Evolutionary conservation across 441 rosid species (phyloP), one percentile per base, ranked within the genome.

Genomic region (Corymbia calophylla): DNA sequence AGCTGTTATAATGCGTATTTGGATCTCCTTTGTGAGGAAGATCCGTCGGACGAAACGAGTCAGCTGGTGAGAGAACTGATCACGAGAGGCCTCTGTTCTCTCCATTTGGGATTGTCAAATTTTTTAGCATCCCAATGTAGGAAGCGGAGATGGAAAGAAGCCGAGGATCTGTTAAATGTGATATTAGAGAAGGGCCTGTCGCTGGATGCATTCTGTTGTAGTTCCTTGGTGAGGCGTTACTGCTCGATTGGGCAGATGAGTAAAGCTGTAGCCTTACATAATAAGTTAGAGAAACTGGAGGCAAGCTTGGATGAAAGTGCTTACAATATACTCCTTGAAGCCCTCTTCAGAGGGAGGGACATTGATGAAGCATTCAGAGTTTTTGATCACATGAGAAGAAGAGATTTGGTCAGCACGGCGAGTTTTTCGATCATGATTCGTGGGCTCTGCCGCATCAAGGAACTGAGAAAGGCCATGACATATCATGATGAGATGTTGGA

Each of bases 401-500:
- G 92, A 68, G 77, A 89, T 21, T 70, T 92, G 82, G 88, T 93
- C 29, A 89, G 92, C 53, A 93, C 95, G 60, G 88, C 77, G 88
- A 95, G 96, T 91, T 96, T 95, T 88, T 66, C 68, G 3, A 91
- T 92, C 68, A 91, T 94, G 93, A 93, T 97, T 84, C 90, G 92
- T 5, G 95, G 94, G 87, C 91, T 96, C 88, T 97, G 96, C 88
- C 89, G 73, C 27, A 85, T 87, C 8, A 93, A 94, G 87, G 96
- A 94, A 68, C 84, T 95, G 93, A 94, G 94, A 91, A 93, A 90
- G 88, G 99, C 98, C 53, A 97, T 95, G 96, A 94, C 88, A 91
- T 80, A 87, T 89, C 97, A 96, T 85, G 99, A 97, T 84, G 94
- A 95, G 84, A 96, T 97, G 97, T 90, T 97, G 93, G 91, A 90